Evolutionary conservation across 306 rosid species (phyloP).

Genomic region (Hippophae tibetana): DNA sequence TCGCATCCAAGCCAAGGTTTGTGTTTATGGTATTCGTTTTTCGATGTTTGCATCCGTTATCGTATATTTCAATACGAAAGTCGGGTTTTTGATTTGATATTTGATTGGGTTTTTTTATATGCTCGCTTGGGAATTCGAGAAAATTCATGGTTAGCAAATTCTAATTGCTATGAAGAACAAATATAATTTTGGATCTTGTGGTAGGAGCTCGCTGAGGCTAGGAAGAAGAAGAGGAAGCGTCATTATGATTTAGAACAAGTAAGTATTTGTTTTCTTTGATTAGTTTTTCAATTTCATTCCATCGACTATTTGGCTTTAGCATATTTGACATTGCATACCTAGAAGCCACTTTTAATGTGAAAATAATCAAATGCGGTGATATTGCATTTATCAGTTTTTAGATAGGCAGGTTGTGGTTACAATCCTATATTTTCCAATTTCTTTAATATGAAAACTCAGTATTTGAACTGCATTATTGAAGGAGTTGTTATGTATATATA

Average conservation of each 20-base stretch:
- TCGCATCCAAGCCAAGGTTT: slow-evolving; percentile 68
- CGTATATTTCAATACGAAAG: too few relatives aligned
- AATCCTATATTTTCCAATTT: too few relatives aligned
- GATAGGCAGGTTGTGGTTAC: too few relatives aligned
- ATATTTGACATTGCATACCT: too few relatives aligned
- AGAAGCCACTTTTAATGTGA: too few relatives aligned
- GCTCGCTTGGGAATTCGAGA: background rate
- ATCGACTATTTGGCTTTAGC: background rate
- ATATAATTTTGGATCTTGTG: slow-evolving; percentile 11
- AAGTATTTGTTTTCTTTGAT: slow-evolving; percentile 12
- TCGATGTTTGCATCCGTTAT: background rate
- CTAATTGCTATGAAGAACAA: background rate
- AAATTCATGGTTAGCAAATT: background rate
- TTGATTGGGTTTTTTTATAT: too few relatives aligned
- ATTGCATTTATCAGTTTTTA: too few relatives aligned
- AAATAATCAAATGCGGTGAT: too few relatives aligned
- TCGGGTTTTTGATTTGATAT: too few relatives aligned
- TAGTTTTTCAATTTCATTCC: background rate
- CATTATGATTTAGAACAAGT: slow-evolving; percentile 76
- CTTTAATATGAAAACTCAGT: too few relatives aligned
- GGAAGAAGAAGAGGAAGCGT: slow-evolving; percentile 83
- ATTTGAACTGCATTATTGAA: too few relatives aligned
- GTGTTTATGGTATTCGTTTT: background rate
- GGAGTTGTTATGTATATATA: too few relatives aligned
- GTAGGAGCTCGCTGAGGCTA: slow-evolving; percentile 79